Conservation (phyloP, 331 rosid genomes). For the Phaseolus coccineus region DNA sequence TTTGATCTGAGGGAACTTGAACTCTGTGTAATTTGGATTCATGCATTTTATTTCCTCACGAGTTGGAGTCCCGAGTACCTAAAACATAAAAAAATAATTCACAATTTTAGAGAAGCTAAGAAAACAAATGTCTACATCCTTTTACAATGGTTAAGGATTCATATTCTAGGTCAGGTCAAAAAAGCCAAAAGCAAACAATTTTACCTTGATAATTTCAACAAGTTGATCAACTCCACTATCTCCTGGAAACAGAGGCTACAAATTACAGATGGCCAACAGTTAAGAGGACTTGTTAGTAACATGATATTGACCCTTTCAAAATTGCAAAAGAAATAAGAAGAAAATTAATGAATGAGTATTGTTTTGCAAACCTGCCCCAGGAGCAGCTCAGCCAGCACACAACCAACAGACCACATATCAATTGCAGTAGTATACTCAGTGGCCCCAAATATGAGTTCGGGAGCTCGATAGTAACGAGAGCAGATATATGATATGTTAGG, state of each 20-base stretch:
- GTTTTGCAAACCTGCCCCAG: conserved; percentile 65
- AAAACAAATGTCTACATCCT: background rate
- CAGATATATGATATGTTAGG: conserved; percentile 81
- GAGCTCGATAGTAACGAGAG: conserved; percentile 78
- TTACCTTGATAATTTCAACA: conserved; percentile 78
- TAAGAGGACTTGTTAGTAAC: background rate
- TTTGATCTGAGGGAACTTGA: conserved; percentile 52
- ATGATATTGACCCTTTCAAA: background rate
- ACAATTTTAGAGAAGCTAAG: background rate
- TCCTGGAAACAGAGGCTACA: conserved; percentile 77
- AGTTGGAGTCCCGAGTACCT: conserved; percentile 80
- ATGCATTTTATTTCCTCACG: conserved; percentile 77
- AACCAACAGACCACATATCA: conserved; percentile 79
- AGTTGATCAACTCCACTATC: conserved; percentile 81
- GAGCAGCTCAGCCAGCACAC: conserved; percentile 71
- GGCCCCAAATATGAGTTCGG: conserved; percentile 79
- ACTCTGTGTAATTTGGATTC: conserved; percentile 77
- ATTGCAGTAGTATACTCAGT: conserved; percentile 79
- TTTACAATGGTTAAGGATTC: background rate
- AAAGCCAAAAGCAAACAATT: background rate
- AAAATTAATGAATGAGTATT: background rate
- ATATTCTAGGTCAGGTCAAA: background rate
- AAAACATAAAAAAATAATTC: conserved; percentile 1
- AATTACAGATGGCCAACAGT: conserved; percentile 35
- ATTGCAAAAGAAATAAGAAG: conserved; percentile 7